Conservation (phyloP, 2,329 filamentous ascomycete genomes). For the Lachnellula subtilissima region DNA sequence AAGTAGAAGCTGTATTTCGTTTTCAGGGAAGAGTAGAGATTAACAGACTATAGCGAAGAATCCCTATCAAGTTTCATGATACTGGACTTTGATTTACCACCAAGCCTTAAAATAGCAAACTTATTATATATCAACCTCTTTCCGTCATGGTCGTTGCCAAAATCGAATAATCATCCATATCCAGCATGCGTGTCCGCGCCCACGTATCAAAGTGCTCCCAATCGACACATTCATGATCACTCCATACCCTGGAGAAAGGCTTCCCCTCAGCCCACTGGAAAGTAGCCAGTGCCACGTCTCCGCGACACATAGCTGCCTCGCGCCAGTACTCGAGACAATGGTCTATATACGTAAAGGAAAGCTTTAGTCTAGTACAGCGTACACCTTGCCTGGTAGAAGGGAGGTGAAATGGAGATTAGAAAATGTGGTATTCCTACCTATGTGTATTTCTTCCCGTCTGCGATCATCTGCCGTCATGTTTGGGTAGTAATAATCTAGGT, state of each 20-base stretch:
- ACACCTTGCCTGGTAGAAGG: too few relatives aligned
- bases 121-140: neutral
- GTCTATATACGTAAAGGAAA: neutral
- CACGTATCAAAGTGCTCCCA: constrained; percentile 5
- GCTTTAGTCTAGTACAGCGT: too few relatives aligned
- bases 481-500: constrained; percentile 8
- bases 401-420: too few relatives aligned
- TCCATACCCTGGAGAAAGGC: constrained; percentile 5
- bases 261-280: constrained; percentile 7
- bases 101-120: too few relatives aligned
- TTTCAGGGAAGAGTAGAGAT: too few relatives aligned
- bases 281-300: constrained; percentile 3
- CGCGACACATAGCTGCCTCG: constrained; percentile 10
- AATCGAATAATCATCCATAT: constrained; percentile 3
- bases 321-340: constrained; percentile 9
- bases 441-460: constrained; percentile 1
- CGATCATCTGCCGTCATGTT: constrained; percentile 6
- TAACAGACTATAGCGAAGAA: too few relatives aligned
- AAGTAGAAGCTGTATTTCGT: too few relatives aligned
- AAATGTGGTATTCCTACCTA: neutral
- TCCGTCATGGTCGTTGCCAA: neutral
- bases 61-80: too few relatives aligned
- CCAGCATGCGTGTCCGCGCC: constrained; percentile 1
- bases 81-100: too few relatives aligned
- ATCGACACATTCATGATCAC: constrained; percentile 6